These are phyloP conservation scores for Sechiopsis laciniata DNA, from an alignment of 306 rosid species.

Conservation along the genomic window DNA sequence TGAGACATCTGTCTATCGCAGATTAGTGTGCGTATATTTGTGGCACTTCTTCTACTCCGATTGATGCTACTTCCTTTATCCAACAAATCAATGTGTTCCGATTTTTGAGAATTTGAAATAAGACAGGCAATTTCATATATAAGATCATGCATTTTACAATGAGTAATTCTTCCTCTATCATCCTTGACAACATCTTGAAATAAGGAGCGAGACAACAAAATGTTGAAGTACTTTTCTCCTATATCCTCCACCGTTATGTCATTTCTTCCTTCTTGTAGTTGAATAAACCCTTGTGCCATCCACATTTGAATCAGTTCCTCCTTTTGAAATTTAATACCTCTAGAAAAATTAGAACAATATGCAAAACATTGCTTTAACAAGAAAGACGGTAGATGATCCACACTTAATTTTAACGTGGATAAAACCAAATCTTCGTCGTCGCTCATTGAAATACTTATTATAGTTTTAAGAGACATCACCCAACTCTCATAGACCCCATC, in stretches of 20 bases:
- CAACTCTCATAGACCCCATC: background rate
- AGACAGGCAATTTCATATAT: conserved; percentile 20
- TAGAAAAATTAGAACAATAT: conserved; percentile 17
- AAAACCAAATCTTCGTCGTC: background rate
- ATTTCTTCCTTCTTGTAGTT: background rate
- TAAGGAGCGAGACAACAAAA: conserved; percentile 7
- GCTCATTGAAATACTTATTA: background rate
- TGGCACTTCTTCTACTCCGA: too few species aligned
- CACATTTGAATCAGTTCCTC: conserved; percentile 15
- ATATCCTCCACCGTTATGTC: background rate
- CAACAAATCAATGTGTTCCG: background rate
- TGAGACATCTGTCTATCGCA: too few species aligned
- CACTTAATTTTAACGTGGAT: conserved; percentile 1
- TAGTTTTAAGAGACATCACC: background rate
- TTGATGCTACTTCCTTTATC: too few species aligned
- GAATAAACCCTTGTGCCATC: conserved; percentile 21
- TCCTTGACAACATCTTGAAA: conserved; percentile 14
- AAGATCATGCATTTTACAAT: conserved; percentile 26
- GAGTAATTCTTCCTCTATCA: background rate
- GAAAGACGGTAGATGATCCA: background rate
- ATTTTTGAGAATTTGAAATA: background rate
- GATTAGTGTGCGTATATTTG: too few species aligned
- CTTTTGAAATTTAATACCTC: background rate
- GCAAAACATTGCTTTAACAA: conserved; percentile 23
- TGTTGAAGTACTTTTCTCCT: conserved; percentile 11